Conservation (phyloP, 257 asterid genomes). For the Agastache rugosa region DNA sequence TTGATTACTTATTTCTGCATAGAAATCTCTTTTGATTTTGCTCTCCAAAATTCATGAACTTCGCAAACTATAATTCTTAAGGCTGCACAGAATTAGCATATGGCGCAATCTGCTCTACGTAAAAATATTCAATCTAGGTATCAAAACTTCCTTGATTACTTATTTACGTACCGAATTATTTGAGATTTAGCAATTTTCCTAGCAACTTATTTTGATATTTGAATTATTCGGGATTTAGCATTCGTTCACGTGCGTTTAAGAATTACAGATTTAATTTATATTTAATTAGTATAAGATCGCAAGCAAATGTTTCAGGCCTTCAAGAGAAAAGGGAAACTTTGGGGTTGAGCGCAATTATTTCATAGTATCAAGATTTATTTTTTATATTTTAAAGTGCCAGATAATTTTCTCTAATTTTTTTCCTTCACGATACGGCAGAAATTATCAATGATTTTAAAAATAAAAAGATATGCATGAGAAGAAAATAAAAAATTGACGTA, state of each 20-base stretch:
- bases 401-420: no score
- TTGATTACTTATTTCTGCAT: slow-evolving; percentile 11
- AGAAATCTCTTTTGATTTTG: background rate
- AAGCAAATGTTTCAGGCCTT: background rate
- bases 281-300: no score
- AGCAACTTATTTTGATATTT: background rate
- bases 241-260: background rate
- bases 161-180: background rate
- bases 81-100: background rate
- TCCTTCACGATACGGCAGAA: no score
- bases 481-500: no score
- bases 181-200: background rate
- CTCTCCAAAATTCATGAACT: background rate
- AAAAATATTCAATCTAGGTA: slow-evolving; percentile 19
- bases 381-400: no score
- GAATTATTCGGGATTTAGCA: background rate
- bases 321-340: background rate
- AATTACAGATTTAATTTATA: background rate
- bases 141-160: background rate
- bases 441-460: no score
- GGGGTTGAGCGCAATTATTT: no score
- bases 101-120: background rate
- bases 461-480: no score
- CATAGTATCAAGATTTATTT: no score
- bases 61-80: background rate